Base-by-base conservation (phyloP, 2,329 filamentous ascomycete genomes). In the Diaporthe eres region DNA sequence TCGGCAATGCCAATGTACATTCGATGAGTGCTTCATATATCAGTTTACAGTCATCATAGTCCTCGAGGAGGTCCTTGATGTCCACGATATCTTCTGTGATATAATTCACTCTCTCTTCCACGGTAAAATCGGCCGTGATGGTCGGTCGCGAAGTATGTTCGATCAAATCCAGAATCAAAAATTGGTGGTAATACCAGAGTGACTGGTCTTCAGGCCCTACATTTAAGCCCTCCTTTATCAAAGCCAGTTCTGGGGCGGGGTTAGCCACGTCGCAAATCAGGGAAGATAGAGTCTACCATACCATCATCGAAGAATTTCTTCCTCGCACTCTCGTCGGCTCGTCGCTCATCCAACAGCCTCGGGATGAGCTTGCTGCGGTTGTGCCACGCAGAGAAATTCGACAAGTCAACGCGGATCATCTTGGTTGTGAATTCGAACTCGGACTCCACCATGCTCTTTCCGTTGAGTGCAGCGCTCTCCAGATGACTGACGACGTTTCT, bases 361-460 rank as follows among this genome's bases (percentile, higher is more conserved):
- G 94, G 91, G 73, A 98, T 97, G 31, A 98, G 88, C 81, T 94
- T 94, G 79, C 94, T 95, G 71, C 97, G 92, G 81, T 94, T 94
- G 83, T 99, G 97, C 96, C 97, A 98, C 2, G 97, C 97, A 5
- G 95, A 98, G 83, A 98, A 99, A 83, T 99, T 99, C 55, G 94
- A 98, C 65, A 99, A 87, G 80, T 97, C 94, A n/a, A 85, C 87
- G 55, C 89, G 87, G 80, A 98, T 95, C 95, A 96, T 98, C 81
- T 91, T 94, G 19, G 93, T 96, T 1, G 97, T 98, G 84, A 98
- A 98, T 49, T 91, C 92, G 79, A 98, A 97, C 83, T 99, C 97
- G 22, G 88, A 81, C 84, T 98, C 93, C 2, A 91, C 91, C 88
- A 98, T 91, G 82, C 91, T 94, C 68, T 84, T 83, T 1, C 89